Conservation (phyloP, 2,329 filamentous ascomycete genomes). For the Myriosclerotinia scirpicola region DNA sequence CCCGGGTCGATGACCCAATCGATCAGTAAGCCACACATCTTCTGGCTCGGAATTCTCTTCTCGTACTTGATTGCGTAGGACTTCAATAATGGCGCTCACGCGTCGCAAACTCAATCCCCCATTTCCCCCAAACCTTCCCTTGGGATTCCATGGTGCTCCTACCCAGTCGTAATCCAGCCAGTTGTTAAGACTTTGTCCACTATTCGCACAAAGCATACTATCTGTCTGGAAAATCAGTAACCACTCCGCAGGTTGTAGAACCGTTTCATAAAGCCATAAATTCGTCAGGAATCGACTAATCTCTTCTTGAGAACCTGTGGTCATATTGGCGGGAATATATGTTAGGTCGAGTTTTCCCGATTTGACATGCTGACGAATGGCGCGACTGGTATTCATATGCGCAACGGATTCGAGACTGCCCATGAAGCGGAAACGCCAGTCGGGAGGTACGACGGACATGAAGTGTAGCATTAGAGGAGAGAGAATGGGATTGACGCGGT, state of each 20-base stretch:
- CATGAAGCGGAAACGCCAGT: conserved; percentile 57
- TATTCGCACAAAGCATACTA: conserved; percentile 54
- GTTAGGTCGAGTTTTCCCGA: conserved; percentile 51
- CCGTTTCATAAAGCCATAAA: conserved; percentile 51
- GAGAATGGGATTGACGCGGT: conserved; percentile 49
- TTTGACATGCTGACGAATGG: conserved; percentile 44
- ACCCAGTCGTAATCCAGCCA: conserved; percentile 41
- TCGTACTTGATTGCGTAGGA: conserved; percentile 51
- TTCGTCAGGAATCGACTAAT: conserved; percentile 53
- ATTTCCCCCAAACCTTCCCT: conserved; percentile 39
- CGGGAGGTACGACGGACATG: conserved; percentile 53
- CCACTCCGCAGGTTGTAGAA: conserved; percentile 51
- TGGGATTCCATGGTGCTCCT: conserved; percentile 40
- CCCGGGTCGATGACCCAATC: conserved; percentile 51
- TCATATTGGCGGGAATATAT: conserved; percentile 54
- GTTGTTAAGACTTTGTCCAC: conserved; percentile 25
- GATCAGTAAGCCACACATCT: conserved; percentile 56
- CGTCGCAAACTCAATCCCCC: conserved; percentile 49
- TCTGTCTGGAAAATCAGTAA: conserved; percentile 56
- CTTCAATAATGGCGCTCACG: conserved; percentile 53
- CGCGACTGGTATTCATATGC: conserved; percentile 47
- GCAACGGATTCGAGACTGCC: conserved; percentile 49
- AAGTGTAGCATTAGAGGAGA: conserved; percentile 55
- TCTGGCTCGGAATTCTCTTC: conserved; percentile 49
- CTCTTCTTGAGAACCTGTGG: conserved; percentile 50